Percentiles rank a stretch among this genome's conserved stretches.
phyloP scores from a whole-genome alignment of 768 basidiomycete genomes.

The Rhodocollybia butyracea region DNA sequence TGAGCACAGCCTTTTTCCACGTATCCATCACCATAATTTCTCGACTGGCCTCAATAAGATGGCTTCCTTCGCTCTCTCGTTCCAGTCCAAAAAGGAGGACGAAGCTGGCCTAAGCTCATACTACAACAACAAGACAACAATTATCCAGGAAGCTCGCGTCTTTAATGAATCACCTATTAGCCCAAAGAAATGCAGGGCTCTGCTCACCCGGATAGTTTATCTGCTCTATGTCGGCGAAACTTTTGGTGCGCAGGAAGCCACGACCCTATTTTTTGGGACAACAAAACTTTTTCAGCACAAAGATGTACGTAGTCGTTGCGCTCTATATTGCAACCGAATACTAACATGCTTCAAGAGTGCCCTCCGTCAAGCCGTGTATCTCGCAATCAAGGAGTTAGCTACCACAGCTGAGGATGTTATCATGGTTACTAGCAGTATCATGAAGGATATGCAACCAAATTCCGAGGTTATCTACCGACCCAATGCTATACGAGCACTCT shows the following conservation, averaged over 20 bases:
- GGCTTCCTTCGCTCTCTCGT: constrained; percentile 63
- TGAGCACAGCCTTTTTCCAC: neutral
- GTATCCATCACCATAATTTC: constrained; percentile 35
- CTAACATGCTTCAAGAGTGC: constrained; percentile 59
- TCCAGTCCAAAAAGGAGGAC: constrained; percentile 94
- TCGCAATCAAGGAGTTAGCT: constrained; percentile 97
- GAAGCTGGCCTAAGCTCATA: constrained; percentile 89
- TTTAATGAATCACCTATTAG: constrained; percentile 99
- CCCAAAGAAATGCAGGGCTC: constrained; percentile 92
- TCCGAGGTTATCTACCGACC: constrained; percentile 98
- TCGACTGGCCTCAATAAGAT: constrained; percentile 26
- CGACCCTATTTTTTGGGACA: constrained; percentile 96
- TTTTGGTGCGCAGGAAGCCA: constrained; percentile 93
- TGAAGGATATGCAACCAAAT: constrained; percentile 99
- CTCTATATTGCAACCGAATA: constrained; percentile 6
- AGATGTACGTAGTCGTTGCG: constrained; percentile 65
- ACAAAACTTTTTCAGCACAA: constrained; percentile 99
- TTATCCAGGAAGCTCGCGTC: constrained; percentile 96
- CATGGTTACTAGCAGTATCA: constrained; percentile 98
- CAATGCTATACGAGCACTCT: constrained; percentile 94
- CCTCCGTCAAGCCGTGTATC: constrained; percentile 95
- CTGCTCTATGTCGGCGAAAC: constrained; percentile 95
- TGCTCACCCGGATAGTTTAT: constrained; percentile 95
- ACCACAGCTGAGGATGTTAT: constrained; percentile 97
- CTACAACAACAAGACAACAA: constrained; percentile 96